Conservation (phyloP, 2,329 filamentous ascomycete species). For the Bertia moriformis region DNA sequence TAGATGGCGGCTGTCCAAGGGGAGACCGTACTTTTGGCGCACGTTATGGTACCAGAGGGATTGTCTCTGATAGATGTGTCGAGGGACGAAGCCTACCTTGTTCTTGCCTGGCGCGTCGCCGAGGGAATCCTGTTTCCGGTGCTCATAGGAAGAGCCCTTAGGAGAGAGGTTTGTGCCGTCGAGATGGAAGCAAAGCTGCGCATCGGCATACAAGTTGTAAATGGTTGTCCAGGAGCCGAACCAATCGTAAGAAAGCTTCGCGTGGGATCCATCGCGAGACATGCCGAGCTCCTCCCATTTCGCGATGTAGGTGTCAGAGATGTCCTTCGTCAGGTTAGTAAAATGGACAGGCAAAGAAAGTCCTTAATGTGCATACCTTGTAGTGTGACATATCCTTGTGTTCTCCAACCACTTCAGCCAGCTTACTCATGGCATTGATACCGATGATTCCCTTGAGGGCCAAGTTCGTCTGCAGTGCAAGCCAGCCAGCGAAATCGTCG, state of each 20-base stretch:
- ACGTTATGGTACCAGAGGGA: constrained; percentile 62
- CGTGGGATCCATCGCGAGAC: constrained; percentile 51
- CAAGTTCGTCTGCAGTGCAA: constrained; percentile 61
- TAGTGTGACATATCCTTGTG: constrained; percentile 41
- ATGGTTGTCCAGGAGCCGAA: constrained; percentile 35
- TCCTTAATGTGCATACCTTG: constrained; percentile 10
- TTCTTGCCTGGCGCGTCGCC: background rate
- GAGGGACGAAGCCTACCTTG: constrained; percentile 52
- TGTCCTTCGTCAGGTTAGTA: constrained; percentile 11
- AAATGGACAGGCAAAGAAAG: background rate
- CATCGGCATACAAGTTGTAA: constrained; percentile 74
- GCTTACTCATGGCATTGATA: constrained; percentile 64
- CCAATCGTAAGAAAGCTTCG: constrained; percentile 68
- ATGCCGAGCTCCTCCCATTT: constrained; percentile 62
- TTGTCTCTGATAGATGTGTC: constrained; percentile 64
- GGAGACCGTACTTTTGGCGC: constrained; percentile 63
- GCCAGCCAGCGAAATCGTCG: constrained; percentile 65
- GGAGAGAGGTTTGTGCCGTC: constrained; percentile 2
- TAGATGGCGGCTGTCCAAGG: constrained; percentile 65
- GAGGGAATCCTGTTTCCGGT: background rate
- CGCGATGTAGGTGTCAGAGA: constrained; percentile 53
- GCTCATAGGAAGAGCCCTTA: background rate
- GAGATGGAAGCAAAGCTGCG: constrained; percentile 56
- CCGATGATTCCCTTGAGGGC: constrained; percentile 74
- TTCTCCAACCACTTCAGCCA: constrained; percentile 48